Evolutionary conservation across 2,329 filamentous ascomycete genomes (phyloP).

Genomic region (Fusarium citri): DNA sequence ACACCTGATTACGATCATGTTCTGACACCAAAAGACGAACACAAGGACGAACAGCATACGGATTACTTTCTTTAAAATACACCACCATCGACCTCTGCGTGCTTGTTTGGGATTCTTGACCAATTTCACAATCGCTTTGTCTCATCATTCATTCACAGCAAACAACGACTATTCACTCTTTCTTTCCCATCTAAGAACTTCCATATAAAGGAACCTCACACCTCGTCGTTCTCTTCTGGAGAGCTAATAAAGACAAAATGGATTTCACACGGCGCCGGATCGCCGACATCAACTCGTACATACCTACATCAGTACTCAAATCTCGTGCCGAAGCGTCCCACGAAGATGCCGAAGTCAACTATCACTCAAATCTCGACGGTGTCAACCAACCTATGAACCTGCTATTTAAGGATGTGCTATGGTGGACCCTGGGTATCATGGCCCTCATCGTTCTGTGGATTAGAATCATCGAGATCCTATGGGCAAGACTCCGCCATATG

Average conservation of each 20-base stretch:
- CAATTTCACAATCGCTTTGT: conserved; percentile 13
- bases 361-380: conserved; percentile 67
- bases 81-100: conserved; percentile 13
- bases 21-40: conserved; percentile 38
- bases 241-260: conserved; percentile 47
- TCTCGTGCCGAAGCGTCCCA: conserved; percentile 45
- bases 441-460: conserved; percentile 65
- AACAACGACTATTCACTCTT: conserved; percentile 22
- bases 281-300: conserved; percentile 48
- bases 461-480: conserved; percentile 65
- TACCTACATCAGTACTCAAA: conserved; percentile 50
- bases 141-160: conserved; percentile 19
- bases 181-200: conserved; percentile 12
- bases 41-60: conserved; percentile 38
- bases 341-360: conserved; percentile 57
- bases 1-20: conserved; percentile 34
- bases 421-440: conserved; percentile 70
- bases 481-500: conserved; percentile 69
- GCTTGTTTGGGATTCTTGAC: conserved; percentile 26
- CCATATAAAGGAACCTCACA: conserved; percentile 17
- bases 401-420: conserved; percentile 67
- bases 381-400: conserved; percentile 70
- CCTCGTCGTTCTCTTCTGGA: conserved; percentile 23
- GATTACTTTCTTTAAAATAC: conserved; percentile 37
- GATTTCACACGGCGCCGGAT: conserved; percentile 49